Percentiles rank a stretch among this genome's conserved stretches.
phyloP scores from a whole-genome alignment of 345 rosid species.

The Viola odorata region DNA sequence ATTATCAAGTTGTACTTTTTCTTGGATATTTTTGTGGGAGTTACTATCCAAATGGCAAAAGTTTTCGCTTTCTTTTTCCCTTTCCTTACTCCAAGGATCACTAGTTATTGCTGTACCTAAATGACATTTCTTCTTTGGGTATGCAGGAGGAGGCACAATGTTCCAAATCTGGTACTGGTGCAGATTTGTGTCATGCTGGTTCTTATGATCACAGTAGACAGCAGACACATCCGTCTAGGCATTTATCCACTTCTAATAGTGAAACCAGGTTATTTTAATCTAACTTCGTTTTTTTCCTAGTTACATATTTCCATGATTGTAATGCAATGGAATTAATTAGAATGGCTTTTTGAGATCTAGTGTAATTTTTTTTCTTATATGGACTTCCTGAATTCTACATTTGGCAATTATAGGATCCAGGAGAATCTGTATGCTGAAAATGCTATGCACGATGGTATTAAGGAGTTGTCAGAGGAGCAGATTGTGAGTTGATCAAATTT shows the following conservation, averaged over 20 bases:
- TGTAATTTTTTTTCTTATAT: background rate
- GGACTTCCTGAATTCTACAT: constrained; percentile 1
- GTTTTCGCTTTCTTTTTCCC: too few relatives aligned
- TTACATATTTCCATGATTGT: constrained; percentile 1
- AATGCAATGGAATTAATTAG: constrained; percentile 1
- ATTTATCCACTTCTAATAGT: constrained; percentile 28
- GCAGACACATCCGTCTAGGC: constrained; percentile 31
- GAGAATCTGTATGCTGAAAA: constrained; percentile 30
- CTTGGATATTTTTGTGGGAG: too few relatives aligned
- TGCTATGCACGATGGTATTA: constrained; percentile 24
- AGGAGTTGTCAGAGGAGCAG: constrained; percentile 27
- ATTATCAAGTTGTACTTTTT: too few relatives aligned
- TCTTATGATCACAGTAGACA: constrained; percentile 37
- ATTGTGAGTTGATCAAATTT: constrained; percentile 29
- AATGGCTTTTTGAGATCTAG: background rate
- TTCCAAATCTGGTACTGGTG: constrained; percentile 31
- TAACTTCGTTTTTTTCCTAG: background rate
- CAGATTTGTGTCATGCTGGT: constrained; percentile 30
- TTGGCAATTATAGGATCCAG: constrained; percentile 32
- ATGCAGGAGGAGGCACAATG: constrained; percentile 53
- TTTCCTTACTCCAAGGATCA: background rate
- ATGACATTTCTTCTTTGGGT: constrained; percentile 11
- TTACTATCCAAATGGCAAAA: too few relatives aligned
- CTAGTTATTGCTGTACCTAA: background rate
- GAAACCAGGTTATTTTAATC: constrained; percentile 47